phyloP scores from a whole-genome alignment of 805 yeast genomes.

The Gaillardinia entomophila region DNA sequence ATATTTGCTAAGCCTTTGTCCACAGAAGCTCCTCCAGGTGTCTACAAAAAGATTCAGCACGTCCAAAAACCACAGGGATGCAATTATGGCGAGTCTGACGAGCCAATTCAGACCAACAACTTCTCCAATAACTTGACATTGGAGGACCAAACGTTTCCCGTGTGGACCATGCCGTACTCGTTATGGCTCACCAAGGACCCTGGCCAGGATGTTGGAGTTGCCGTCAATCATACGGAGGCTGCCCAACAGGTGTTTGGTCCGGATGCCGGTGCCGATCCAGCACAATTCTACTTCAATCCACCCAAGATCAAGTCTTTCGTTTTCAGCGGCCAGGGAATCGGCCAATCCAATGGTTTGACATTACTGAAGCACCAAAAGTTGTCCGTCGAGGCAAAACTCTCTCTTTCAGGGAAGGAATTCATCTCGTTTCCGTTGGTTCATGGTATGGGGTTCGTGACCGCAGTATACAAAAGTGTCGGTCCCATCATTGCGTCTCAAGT shows the following conservation, averaged over 20 bases:
- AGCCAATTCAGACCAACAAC: slow-evolving; percentile 68
- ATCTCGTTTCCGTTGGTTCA: slow-evolving; percentile 56
- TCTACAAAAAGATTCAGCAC: slow-evolving; percentile 32
- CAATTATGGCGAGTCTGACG: slow-evolving; percentile 10
- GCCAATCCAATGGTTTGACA: slow-evolving; percentile 10
- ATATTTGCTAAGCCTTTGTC: slow-evolving; percentile 40
- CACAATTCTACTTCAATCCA: slow-evolving; percentile 63
- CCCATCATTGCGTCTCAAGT: slow-evolving; percentile 50
- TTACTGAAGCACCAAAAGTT: slow-evolving; percentile 24
- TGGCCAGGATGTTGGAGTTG: slow-evolving; percentile 52
- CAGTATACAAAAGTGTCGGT: slow-evolving; percentile 23
- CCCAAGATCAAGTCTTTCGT: slow-evolving; percentile 59
- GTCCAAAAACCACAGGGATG: slow-evolving; percentile 31
- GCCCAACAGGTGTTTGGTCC: slow-evolving; percentile 67
- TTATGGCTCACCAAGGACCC: slow-evolving; percentile 56
- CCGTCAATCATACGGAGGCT: slow-evolving; percentile 56
- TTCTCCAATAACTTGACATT: slow-evolving; percentile 70
- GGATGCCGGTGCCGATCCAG: slow-evolving; percentile 46
- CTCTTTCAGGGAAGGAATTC: slow-evolving; percentile 5
- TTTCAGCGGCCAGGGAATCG: slow-evolving; percentile 25
- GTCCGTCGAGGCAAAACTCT: slow-evolving; percentile 21
- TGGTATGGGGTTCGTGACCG: slow-evolving; percentile 81
- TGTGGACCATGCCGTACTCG: slow-evolving; percentile 81
- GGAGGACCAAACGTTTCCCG: slow-evolving; percentile 60
- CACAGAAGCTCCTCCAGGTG: slow-evolving; percentile 35